phyloP scores from a whole-genome alignment of 1,284 basidiomycete genomes.

The Austroboletus niveus region DNA sequence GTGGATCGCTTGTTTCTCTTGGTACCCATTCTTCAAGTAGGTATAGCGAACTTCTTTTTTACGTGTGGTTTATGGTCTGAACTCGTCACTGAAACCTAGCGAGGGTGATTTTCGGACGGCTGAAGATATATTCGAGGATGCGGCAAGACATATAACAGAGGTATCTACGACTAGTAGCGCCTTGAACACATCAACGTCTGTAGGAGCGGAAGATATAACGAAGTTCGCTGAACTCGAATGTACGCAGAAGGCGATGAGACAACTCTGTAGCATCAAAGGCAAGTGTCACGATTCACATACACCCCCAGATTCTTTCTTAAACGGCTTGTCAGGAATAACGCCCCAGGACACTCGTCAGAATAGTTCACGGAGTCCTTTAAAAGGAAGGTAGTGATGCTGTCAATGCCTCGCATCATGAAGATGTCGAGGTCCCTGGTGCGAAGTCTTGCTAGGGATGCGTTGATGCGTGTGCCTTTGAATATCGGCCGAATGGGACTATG shows the following conservation, averaged over 20 bases:
- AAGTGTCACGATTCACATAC: conserved; percentile 2
- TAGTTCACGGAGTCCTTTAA: conserved; percentile 54
- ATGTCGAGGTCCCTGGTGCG: conserved; percentile 57
- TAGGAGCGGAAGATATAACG: conserved; percentile 48
- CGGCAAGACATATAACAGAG: conserved; percentile 39
- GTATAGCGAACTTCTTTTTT: conserved; percentile 35
- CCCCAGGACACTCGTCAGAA: conserved; percentile 56
- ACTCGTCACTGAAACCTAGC: conserved; percentile 35
- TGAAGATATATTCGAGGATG: conserved; percentile 73
- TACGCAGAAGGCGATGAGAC: conserved; percentile 46
- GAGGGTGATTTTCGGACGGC: conserved; percentile 54
- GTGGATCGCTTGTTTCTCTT: conserved; percentile 78
- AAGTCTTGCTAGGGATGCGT: conserved; percentile 66
- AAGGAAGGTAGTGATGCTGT: conserved; percentile 56
- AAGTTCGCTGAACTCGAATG: conserved; percentile 53
- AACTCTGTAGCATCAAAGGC: conserved; percentile 70
- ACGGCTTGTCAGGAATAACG: conserved; percentile 52
- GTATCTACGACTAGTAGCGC: conserved; percentile 1
- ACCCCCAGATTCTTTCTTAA: conserved; percentile 2
- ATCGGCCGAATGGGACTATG: conserved; percentile 4
- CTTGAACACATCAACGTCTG: conserved; percentile 25
- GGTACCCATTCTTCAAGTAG: conserved; percentile 58
- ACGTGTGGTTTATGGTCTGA: background rate
- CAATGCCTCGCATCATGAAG: conserved; percentile 45
- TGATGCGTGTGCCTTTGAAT: conserved; percentile 40